Percentiles rank a stretch among this genome's conserved stretches.
These are phyloP conservation scores for Clohesyomyces aquaticus DNA, from an alignment of 495 filamentous ascomycete species.

Conservation along the genomic window DNA sequence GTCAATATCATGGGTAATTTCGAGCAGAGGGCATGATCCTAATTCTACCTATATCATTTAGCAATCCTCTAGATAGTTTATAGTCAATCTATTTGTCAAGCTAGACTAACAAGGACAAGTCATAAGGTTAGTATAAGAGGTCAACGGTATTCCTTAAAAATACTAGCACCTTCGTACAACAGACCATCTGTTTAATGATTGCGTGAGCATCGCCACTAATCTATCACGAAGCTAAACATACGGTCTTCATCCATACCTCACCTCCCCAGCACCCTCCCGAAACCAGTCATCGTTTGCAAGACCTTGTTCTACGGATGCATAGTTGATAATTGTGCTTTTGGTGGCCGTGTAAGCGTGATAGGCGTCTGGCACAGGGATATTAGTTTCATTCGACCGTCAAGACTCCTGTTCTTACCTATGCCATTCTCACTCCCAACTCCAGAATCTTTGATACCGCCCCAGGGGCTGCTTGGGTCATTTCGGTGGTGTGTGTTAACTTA, in stretches of 20 bases:
- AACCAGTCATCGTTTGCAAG: constrained; percentile 44
- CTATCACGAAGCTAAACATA: too few species aligned
- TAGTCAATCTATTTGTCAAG: too few species aligned
- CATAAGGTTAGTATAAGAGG: too few species aligned
- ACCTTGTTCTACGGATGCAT: constrained; percentile 45
- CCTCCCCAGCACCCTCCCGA: constrained; percentile 37
- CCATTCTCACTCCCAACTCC: constrained; percentile 64
- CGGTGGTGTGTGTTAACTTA: constrained; percentile 64
- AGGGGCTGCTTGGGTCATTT: constrained; percentile 64
- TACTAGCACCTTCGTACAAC: too few species aligned
- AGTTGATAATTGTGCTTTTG: constrained; percentile 64
- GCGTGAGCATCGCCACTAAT: too few species aligned
- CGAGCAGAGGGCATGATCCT: too few species aligned
- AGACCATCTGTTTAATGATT: too few species aligned
- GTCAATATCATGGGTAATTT: too few species aligned
- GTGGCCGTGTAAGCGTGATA: constrained; percentile 61
- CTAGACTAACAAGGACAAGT: too few species aligned
- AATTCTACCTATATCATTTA: too few species aligned
- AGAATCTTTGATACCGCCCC: constrained; percentile 61
- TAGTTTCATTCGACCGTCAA: background rate
- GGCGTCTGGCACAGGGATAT: constrained; percentile 46
- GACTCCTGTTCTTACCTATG: constrained; percentile 37
- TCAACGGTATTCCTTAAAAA: too few species aligned
- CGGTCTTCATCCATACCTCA: constrained; percentile 37
- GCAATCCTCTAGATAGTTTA: too few species aligned